Base-by-base conservation (phyloP, 768 basidiomycete genomes). In the Mycena filopes region DNA sequence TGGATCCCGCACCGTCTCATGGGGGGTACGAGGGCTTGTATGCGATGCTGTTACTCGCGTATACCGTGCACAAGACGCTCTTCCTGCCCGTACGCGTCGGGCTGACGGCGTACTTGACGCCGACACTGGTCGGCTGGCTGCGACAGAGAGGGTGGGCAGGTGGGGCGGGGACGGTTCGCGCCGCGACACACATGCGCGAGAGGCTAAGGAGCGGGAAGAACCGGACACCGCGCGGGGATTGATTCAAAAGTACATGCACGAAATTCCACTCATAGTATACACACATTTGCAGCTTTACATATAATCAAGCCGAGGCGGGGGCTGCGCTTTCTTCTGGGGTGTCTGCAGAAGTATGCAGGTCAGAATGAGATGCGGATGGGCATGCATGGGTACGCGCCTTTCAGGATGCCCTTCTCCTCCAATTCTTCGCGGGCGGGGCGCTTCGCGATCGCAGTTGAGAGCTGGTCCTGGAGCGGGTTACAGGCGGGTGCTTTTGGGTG, bases 31-130 rank as follows among this genome's bases (percentile, higher is more conserved):
- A 93, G 74, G 89, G 93, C 18, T 80, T 98, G 20, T 96, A 94
- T 77, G 95, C 97, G 28, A 96, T 98, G 89, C 78, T 98, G 28
- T 87, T 94, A 0, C 81, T 99, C 71, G 97, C 98, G 4, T 99
- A 96, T 78, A 91, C 93, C 21, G 87, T 99, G 55, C 98, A 99
- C 86, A 99, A 99, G 81, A 97, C 94, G 0, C 73, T 95, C 1
- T 93, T 98, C 74, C 75, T 99, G 23, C 98, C 98, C 11, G 77
- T 99, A 25, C 83, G 98, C 42, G 87, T 98, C 0, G 98, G 95
- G 0, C 78, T 96, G 66, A 98, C 97, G 0, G 95, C 93, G 1
- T 89, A 89, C 1, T 79, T 93, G 55, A 97, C 96, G 0, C 96
- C 96, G 0, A 84, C 84, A 68, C 76, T 98, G n/a, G 96, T 98